Base-by-base conservation (phyloP, 441 rosid genomes). In the Melastoma candidum region DNA sequence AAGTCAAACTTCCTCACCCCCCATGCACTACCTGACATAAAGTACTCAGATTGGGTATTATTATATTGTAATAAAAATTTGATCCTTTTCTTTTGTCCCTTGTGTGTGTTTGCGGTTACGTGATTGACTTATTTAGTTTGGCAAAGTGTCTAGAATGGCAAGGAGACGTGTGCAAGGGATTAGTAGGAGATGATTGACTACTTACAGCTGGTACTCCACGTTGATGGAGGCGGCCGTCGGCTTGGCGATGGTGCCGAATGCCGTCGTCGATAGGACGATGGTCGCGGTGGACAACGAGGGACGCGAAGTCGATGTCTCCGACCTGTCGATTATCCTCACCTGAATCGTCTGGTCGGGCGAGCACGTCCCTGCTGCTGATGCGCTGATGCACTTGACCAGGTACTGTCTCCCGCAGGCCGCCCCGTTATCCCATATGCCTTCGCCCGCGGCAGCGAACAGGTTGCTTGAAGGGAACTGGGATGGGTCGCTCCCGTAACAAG, bases 371-470 rank as follows among this genome's bases (percentile, higher is more conserved):
- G 65, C 63, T 0, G 25, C 59, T 0, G 57, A 48, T 1, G 81
- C 77, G 17, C 82, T 83, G 11, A 80, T 69, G 71, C 90, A 83
- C 13, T 77, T 55, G 11, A 83, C 74, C 22, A 62, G 9, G 48
- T 83, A 83, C 43, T 64, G 68, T 59, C 82, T 63, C 54, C 84
- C 84, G 11, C 90, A 83, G 1, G 78, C 61, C 0, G 87, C 84
- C 0, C 90, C 90, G 29, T 76, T 78, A 57, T 80, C 84, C 90
- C 90, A 83, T 59, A 80, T 11, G 27, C 82, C 81, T 1, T 74
- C 83, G 0, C 87, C 77, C 1, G 77, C 87, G 2, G 81, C 82
- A 17, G 67, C 90, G 13, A 83, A 83, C 39, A 73, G 49, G 55
- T 73, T 71, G 74, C 53, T 63, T 2, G 78, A 7, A 0, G 90